These are phyloP conservation scores for Scutellaria minor DNA, from an alignment of 257 asterid genomes.

Conservation along the genomic window DNA sequence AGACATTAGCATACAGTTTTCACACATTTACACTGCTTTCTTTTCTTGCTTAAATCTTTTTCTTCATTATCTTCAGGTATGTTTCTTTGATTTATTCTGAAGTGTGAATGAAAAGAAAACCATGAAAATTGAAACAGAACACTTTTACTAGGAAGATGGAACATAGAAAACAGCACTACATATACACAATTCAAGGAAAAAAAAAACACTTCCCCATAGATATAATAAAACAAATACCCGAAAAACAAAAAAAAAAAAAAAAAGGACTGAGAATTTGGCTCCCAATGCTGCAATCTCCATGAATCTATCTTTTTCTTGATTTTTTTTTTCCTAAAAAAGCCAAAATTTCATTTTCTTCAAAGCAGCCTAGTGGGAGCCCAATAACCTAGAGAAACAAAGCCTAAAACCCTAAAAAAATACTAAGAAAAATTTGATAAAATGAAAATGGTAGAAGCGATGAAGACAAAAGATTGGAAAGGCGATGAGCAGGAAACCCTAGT, in stretches of 20 bases:
- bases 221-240: background rate
- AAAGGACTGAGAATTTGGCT: conserved; percentile 14
- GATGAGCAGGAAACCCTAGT: conserved; percentile 41
- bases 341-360: conserved; percentile 40
- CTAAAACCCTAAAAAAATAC: conserved; percentile 23
- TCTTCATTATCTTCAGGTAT: background rate
- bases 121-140: background rate
- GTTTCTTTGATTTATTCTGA: conserved; percentile 14
- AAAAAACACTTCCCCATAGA: conserved; percentile 27
- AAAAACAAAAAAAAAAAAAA: conserved; percentile 2
- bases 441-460: conserved; percentile 31
- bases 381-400: conserved; percentile 31
- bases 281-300: conserved; percentile 38
- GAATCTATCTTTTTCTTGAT: conserved; percentile 11
- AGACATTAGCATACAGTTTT: conserved; percentile 33
- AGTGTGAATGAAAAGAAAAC: conserved; percentile 11
- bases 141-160: conserved; percentile 15
- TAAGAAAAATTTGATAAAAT: conserved; percentile 41
- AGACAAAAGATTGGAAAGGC: conserved; percentile 36
- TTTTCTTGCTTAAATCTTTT: conserved; percentile 5
- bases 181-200: conserved; percentile 45
- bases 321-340: conserved; percentile 29
- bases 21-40: conserved; percentile 31
- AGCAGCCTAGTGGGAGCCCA: conserved; percentile 38
- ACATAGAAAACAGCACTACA: conserved; percentile 28